Base-by-base conservation (phyloP, 2,329 filamentous ascomycete genomes). In the Albophoma yamanashiensis region DNA sequence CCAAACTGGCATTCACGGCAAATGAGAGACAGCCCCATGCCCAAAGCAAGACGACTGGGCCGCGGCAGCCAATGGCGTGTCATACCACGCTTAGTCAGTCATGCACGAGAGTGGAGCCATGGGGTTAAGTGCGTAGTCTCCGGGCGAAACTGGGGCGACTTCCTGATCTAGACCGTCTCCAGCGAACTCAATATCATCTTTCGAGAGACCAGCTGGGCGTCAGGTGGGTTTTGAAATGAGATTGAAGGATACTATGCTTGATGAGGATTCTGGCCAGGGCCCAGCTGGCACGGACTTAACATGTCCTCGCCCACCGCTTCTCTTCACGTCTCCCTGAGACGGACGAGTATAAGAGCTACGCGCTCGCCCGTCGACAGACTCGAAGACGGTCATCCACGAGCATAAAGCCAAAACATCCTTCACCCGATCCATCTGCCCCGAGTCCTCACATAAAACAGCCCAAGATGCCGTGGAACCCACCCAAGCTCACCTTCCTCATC, bases 401-500 rank as follows among this genome's bases (percentile, higher is more conserved):
- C n/a, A 45, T 12, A 25, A 31, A 31, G 5, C 27, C 5, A 31
- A 31, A 11, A 22, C 9, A 45, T 14, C 42, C n/a, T 12, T 12
- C 45, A 47, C 22, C 22, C 14, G 25, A 15, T 25, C 4, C 22
- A 6, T 1, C 9, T 47, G 11, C 43, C 7, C 8, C 7, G 7
- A 27, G 8, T 17, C 14, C 15, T 20, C 47, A 27, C 25, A 1
- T 1, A 31, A 31, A 12, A 3, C 17, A 3, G 7, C 47, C 11
- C 17, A 11, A 50, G 31, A 25, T 8, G 14, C 15, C 47, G 47
- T 50, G 47, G 47, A 20, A 50, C 25, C 47, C 47, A 3, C 15
- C 25, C 14, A 50, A 31, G 14, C 59, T 61, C 56, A 67, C 73
- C 34, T 78, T 73, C 73, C 69, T 82, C 27, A 77, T 82, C 62